These are phyloP conservation scores for Cystoderma amianthinum DNA, from an alignment of 768 basidiomycete species.

Conservation along the genomic window DNA sequence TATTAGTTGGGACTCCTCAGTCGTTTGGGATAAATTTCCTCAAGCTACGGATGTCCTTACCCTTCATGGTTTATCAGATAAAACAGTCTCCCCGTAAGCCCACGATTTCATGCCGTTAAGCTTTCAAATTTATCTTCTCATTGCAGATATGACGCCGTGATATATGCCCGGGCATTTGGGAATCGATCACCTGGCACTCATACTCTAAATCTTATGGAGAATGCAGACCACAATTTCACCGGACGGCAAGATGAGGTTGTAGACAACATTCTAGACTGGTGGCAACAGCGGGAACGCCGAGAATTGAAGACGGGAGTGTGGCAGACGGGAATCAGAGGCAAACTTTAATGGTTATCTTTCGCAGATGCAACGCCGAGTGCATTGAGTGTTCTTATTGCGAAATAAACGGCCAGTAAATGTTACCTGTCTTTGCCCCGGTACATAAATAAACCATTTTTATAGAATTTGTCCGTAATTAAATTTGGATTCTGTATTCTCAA, in stretches of 20 bases:
- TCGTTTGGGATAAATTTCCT: slow-evolving; percentile 69
- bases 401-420: no score
- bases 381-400: no score
- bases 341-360: slow-evolving; percentile 13
- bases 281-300: slow-evolving; percentile 36
- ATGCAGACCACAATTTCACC: slow-evolving; percentile 75
- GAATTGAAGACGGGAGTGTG: slow-evolving; percentile 58
- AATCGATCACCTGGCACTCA: slow-evolving; percentile 60
- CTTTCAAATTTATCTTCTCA: slow-evolving; percentile 1
- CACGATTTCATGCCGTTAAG: neutral
- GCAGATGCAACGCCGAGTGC: no score
- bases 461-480: no score
- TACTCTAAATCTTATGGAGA: slow-evolving; percentile 61
- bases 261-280: slow-evolving; percentile 65
- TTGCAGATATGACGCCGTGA: slow-evolving; percentile 61
- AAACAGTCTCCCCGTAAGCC: slow-evolving; percentile 63
- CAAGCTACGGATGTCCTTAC: slow-evolving; percentile 58
- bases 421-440: no score
- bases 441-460: no score
- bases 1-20: slow-evolving; percentile 55
- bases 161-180: slow-evolving; percentile 59
- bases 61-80: slow-evolving; percentile 68
- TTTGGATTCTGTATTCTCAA: no score
- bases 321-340: slow-evolving; percentile 42
- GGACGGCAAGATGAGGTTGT: slow-evolving; percentile 65